Evolutionary conservation across 2,329 filamentous ascomycete genomes (phyloP).

Genomic region (Cladophialophora bantiana): DNA sequence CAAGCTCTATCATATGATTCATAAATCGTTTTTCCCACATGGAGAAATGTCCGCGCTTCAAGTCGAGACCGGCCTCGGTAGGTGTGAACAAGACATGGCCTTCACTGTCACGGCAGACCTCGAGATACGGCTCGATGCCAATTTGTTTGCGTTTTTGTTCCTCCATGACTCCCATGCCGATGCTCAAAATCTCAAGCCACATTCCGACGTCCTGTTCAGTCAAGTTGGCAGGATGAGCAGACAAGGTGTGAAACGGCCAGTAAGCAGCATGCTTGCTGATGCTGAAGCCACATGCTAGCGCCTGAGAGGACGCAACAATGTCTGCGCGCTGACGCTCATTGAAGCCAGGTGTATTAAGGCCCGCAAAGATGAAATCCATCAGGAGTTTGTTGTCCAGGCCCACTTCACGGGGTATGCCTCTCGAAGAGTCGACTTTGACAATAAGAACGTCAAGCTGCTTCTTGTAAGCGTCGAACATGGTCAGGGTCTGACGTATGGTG

Average conservation of each 20-base stretch:
- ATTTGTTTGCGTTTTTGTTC: slow-evolving; percentile 19
- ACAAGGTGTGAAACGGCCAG: slow-evolving; percentile 40
- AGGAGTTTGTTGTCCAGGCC: slow-evolving; percentile 51
- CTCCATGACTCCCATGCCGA: slow-evolving; percentile 28
- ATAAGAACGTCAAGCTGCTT: slow-evolving; percentile 73
- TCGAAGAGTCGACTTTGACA: slow-evolving; percentile 58
- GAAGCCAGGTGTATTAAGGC: slow-evolving; percentile 53
- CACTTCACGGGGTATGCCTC: slow-evolving; percentile 41
- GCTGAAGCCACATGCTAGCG: slow-evolving; percentile 20
- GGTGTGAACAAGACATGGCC: slow-evolving; percentile 29
- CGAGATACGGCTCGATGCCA: slow-evolving; percentile 26
- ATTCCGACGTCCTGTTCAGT: slow-evolving; percentile 35
- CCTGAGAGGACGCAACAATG: slow-evolving; percentile 27
- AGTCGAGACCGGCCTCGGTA: slow-evolving; percentile 24
- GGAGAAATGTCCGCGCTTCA: slow-evolving; percentile 28
- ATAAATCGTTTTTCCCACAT: slow-evolving; percentile 28
- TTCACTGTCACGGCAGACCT: slow-evolving; percentile 25
- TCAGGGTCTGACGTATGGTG: slow-evolving; percentile 56
- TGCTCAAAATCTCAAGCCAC: slow-evolving; percentile 37
- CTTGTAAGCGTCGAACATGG: slow-evolving; percentile 51
- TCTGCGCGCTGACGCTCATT: slow-evolving; percentile 49
- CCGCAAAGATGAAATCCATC: slow-evolving; percentile 50
- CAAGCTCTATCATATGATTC: slow-evolving; percentile 24
- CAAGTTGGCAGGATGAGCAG: slow-evolving; percentile 21
- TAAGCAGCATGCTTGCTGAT: slow-evolving; percentile 30